Evolutionary conservation across 2,329 filamentous ascomycete species (phyloP).

Genomic region (Ascochyta koolunga): DNA sequence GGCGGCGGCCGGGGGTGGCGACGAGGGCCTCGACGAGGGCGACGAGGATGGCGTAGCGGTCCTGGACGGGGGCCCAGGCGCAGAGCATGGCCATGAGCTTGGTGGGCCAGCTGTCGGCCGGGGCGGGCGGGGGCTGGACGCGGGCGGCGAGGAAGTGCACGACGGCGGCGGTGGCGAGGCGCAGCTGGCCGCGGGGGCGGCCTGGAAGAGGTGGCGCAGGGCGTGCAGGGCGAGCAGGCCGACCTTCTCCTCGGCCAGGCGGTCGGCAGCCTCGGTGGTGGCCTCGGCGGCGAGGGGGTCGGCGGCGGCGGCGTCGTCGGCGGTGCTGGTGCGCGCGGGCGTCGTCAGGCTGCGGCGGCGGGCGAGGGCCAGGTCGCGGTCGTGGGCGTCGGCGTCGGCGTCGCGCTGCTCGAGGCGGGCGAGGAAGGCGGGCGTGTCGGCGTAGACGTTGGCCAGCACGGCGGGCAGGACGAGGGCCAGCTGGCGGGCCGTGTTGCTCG

Average conservation of each 20-base stretch:
- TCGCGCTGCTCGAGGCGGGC: conserved; percentile 70
- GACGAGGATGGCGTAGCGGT: conserved; percentile 88
- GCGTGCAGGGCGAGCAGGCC: conserved; percentile 84
- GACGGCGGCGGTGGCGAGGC: conserved; percentile 74
- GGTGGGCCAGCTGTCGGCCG: conserved; percentile 74
- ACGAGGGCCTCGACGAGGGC: conserved; percentile 79
- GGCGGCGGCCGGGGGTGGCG: too few relatives aligned
- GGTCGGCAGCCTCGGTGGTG: conserved; percentile 85
- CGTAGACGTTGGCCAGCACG: conserved; percentile 85
- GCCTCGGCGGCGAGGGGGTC: conserved; percentile 72
- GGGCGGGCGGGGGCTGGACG: conserved; percentile 33
- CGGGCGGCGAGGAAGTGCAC: conserved; percentile 70
- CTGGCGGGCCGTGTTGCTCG: conserved; percentile 75
- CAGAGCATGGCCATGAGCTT: conserved; percentile 80
- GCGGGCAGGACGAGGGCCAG: conserved; percentile 81
- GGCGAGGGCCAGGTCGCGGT: conserved; percentile 66
- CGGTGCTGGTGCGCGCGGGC: conserved; percentile 62
- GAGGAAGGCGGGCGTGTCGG: conserved; percentile 72
- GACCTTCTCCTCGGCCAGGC: conserved; percentile 86
- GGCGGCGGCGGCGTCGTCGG: conserved; percentile 70
- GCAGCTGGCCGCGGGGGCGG: conserved; percentile 80
- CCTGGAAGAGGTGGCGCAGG: conserved; percentile 82
- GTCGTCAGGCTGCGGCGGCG: conserved; percentile 82
- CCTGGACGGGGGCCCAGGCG: conserved; percentile 90
- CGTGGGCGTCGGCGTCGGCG: conserved; percentile 67